Percentiles rank a stretch among this genome's conserved stretches.
Conservation (phyloP, 2,329 filamentous ascomycete species). For the Sporothrix sp. region DNA sequence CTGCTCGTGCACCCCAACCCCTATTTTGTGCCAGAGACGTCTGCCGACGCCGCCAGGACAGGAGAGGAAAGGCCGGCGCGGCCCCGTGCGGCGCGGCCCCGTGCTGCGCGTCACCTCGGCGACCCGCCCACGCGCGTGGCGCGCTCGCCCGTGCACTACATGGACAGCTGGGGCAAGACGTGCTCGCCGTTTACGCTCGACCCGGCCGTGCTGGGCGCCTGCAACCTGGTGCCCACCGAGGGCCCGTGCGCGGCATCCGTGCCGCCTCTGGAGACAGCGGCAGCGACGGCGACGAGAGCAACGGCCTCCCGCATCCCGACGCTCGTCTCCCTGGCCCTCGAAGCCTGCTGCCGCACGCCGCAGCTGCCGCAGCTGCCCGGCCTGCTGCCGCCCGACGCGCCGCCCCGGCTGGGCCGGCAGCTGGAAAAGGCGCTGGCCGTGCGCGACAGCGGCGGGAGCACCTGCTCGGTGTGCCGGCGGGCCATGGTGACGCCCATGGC, state of each 20-base stretch:
- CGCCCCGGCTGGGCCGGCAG: slow-evolving; percentile 30
- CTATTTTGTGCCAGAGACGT: slow-evolving; percentile 36
- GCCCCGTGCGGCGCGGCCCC: no score
- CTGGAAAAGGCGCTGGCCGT: slow-evolving; percentile 32
- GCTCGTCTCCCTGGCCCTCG: slow-evolving; percentile 41
- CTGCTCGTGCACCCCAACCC: slow-evolving; percentile 55
- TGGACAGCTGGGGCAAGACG: slow-evolving; percentile 14
- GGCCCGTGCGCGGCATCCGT: background rate
- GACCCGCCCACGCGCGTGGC: slow-evolving; percentile 3
- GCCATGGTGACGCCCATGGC: slow-evolving; percentile 40
- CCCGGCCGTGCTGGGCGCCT: background rate
- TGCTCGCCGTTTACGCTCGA: slow-evolving; percentile 7
- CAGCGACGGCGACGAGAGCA: background rate
- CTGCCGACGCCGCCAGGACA: no score
- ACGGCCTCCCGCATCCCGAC: slow-evolving; percentile 32
- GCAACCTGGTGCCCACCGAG: slow-evolving; percentile 14
- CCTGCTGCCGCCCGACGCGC: slow-evolving; percentile 33
- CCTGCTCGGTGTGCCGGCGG: slow-evolving; percentile 42
- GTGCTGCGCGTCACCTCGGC: no score
- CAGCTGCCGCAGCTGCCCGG: slow-evolving; percentile 34
- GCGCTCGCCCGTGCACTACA: slow-evolving; percentile 17
- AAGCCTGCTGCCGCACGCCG: slow-evolving; percentile 34
- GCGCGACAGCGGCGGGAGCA: slow-evolving; percentile 38
- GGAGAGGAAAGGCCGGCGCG: no score
- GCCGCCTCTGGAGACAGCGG: background rate